Percentiles rank a stretch among this genome's conserved stretches.
Conservation (phyloP, 257 asterid genomes). For the Cordia subcordata region DNA sequence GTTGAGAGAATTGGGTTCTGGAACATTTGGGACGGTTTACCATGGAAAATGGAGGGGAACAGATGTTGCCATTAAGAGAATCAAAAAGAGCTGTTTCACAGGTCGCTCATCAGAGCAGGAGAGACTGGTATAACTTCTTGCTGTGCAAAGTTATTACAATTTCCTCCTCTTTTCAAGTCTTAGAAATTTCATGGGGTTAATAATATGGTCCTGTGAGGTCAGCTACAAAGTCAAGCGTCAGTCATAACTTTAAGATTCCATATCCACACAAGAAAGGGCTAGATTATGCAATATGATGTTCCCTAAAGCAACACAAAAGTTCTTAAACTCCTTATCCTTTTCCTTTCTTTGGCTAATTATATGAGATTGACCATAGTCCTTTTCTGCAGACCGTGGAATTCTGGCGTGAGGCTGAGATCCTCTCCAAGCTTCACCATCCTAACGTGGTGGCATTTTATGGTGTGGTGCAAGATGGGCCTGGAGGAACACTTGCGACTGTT, state of each 20-base stretch:
- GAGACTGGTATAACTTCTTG: constrained; percentile 50
- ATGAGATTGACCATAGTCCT: constrained; percentile 4
- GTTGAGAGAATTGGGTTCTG: constrained; percentile 88
- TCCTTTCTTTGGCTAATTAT: neutral
- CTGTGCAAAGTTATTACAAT: neutral
- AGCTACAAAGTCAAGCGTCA: no score
- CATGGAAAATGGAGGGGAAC: constrained; percentile 98
- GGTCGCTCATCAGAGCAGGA: constrained; percentile 89
- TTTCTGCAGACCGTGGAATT: constrained; percentile 60
- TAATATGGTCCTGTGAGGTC: neutral
- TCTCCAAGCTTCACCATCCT: constrained; percentile 95
- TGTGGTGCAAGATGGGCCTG: constrained; percentile 94
- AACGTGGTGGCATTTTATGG: constrained; percentile 97
- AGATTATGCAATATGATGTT: neutral
- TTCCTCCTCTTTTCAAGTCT: neutral
- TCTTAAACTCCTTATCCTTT: constrained; percentile 7
- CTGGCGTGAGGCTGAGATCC: constrained; percentile 93
- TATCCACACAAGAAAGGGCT: no score
- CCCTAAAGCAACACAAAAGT: neutral
- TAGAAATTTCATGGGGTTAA: neutral
- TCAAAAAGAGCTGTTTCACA: constrained; percentile 85
- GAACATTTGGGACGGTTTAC: constrained; percentile 92
- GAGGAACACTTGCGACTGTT: constrained; percentile 93
- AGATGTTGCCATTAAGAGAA: constrained; percentile 91
- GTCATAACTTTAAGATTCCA: no score